Evolutionary conservation across 228 moss, liverwort and hornwort species (phyloP), one percentile per base, ranked within the genome.

Genomic region (Sphagnum magellanicum): DNA sequence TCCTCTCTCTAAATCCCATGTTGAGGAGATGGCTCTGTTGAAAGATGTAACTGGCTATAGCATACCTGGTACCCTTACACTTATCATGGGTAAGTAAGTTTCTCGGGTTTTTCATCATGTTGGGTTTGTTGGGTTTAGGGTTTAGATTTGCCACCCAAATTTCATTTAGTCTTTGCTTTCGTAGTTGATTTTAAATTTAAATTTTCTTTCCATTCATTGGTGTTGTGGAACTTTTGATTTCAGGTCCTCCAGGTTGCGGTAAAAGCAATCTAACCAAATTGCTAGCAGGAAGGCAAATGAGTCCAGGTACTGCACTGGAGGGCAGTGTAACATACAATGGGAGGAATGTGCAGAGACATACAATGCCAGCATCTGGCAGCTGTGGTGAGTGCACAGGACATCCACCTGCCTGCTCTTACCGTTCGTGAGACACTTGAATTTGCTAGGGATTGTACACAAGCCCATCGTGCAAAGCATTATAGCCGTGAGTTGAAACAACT

Each of bases 31-130:
- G 5, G 61, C 74, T 60, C 14, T 81, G n/a, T 72, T 85, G 13
- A 74, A 64, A 59, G 73, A 81, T 65, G 53, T 79, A 48, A 81
- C 85, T 16, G 85, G 85, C 16, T 85, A 85, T 50, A 50, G 79
- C 8, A 85, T 85, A 81, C 85, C 85, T 48, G 85, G 81, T 65
- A 72, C 79, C 57, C 57, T 85, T 16, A 85, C 85, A 15, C 81
- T 85, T 2, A 32, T 77, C 16, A 51, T 81, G 63, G 85, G 85
- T 84, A 62, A 68, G 66, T 72, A 13, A 32, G 32, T 32, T 32
- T 32, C 32, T 32, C 32, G 32, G 32, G 32, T 32, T 32, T 32
- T 32, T 32, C 32, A 32, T 32, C 32, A 32, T 32, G 32, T 32
- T 32, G 32, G 32, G 32, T 32, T 32, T 32, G 32, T 32, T 32